Percentiles rank a stretch among this genome's conserved stretches.
Evolutionary conservation across 2,329 filamentous ascomycete species (phyloP).

Genomic region (Xylariaceae sp.): DNA sequence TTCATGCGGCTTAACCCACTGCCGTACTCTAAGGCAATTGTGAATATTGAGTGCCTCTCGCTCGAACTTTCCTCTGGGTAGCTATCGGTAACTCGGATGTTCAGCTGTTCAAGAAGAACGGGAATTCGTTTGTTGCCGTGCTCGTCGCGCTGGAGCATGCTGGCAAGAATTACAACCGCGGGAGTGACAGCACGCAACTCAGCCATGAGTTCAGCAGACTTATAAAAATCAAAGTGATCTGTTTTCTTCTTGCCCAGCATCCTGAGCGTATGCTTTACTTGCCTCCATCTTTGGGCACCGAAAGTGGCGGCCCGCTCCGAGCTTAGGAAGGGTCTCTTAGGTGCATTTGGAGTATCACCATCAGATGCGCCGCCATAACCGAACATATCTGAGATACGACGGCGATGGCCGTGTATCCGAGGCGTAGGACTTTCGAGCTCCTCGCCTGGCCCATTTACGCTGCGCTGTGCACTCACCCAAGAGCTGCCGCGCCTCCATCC

Average conservation of each 20-base stretch:
- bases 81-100: conserved; percentile 81
- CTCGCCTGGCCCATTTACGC: conserved; percentile 46
- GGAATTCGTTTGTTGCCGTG: conserved; percentile 93
- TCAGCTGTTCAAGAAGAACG: conserved; percentile 90
- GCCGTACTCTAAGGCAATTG: conserved; percentile 91
- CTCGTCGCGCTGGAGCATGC: conserved; percentile 97
- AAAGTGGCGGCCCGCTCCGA: conserved; percentile 68
- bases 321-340: conserved; percentile 54
- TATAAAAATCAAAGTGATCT: conserved; percentile 87
- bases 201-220: conserved; percentile 93
- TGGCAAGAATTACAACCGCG: conserved; percentile 88
- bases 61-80: conserved; percentile 60
- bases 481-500: conserved; percentile 58
- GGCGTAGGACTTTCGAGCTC: conserved; percentile 51
- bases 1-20: conserved; percentile 94
- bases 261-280: conserved; percentile 86
- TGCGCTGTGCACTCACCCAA: conserved; percentile 50
- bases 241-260: conserved; percentile 71
- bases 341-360: conserved; percentile 52
- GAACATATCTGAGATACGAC: conserved; percentile 61
- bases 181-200: conserved; percentile 90
- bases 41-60: conserved; percentile 77
- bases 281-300: conserved; percentile 81
- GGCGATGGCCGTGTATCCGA: conserved; percentile 58
- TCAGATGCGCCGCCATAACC: conserved; percentile 63